Base-by-base conservation (phyloP, 164 flowering plant species). In the Dillenia suffruticosa region DNA sequence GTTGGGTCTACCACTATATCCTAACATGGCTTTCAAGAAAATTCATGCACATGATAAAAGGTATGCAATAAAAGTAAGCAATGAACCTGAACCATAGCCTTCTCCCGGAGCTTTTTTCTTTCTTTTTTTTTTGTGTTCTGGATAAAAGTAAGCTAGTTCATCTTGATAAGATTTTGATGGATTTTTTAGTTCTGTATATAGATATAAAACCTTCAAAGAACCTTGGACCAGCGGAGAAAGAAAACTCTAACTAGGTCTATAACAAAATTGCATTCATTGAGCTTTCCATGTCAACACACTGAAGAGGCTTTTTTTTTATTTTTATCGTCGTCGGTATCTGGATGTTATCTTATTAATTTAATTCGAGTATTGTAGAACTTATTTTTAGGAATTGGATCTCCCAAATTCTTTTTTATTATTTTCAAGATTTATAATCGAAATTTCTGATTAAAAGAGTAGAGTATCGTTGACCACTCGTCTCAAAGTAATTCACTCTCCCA, bases 11-110 rank as follows among this genome's bases (percentile, higher is more conserved):
- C 64, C 57, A 24, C 16, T 51, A 12, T 19, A n/a, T 32, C 22
- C 61, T 62, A 63, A 32, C 70, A 59, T 66, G 55, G 24, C 53
- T 73, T 63, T 9, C 49, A 68, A 69, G 69, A 54, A n/a, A 68
- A 65, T 58, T 46, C 8, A 51, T 47, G 43, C 4, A 16, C 22
- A 59, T 24, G 32, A 9, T 51, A 15, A 50, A 32, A 15, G 47
- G 12, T 57, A 59, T 54, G 50, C 60, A 43, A 16, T 16, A 9
- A 44, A 24, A 22, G 63, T 10, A 44, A 64, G 51, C 49, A 62
- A 12, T 61, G 48, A 12, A 55, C 57, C 57, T 62, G 65, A 57
- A 55, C 56, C 65, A 56, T 46, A 60, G 19, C 24, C 43, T 49
- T 50, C 2, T 45, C 52, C 52, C 10, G 12, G 15, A 54, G 45